Base-by-base conservation (phyloP, 1,284 basidiomycete genomes). In the Ganoderma boninense region DNA sequence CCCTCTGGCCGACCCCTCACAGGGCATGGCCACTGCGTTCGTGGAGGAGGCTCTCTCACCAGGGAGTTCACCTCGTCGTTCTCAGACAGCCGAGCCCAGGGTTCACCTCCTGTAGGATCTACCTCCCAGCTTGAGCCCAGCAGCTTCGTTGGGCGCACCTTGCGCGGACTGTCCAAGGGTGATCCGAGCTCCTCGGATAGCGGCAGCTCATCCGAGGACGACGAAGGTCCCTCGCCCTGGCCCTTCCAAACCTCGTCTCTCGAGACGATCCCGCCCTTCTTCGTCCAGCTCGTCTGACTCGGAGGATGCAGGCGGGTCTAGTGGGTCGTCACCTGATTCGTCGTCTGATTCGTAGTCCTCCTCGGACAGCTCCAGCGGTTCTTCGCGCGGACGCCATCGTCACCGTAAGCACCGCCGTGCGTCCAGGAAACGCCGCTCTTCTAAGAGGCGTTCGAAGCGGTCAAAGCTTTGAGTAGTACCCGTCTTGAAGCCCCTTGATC, bases 401-500 rank as follows among this genome's bases (percentile, higher is more conserved):
- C 46, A 49, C 46, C n/a, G 8, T 23, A 49, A 23, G 46, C 46
- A 23, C 10, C n/a, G n/a, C 46, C 1, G 10, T 23, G n/a, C 8
- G 2, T 49, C 46, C 7, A 49, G 11, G 46, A 49, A 23, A 23
- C n/a, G 8, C 0, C n/a, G n/a, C n/a, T 49, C 46, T 8, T 49
- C 46, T 3, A 23, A 16, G n/a, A 23, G 8, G n/a, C n/a, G 8
- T 23, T 49, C 46, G 1, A 49, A 49, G n/a, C n/a, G n/a, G 8
- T 49, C 46, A 7, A 49, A 49, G n/a, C n/a, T 49, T 8, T 8
- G 46, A n/a, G n/a, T n/a, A 1, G n/a, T 49, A 3, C 56, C 56
- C 2, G 14, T 59, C 1, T 64, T 71, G 4, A 76, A 74, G 43
- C 75, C 75, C 26, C 67, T 66, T 61, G 63, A 72, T 20, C 74